These are phyloP conservation scores for Hawksworthiomyces lignivorus DNA, from an alignment of 2,329 filamentous ascomycete species.

Conservation along the genomic window DNA sequence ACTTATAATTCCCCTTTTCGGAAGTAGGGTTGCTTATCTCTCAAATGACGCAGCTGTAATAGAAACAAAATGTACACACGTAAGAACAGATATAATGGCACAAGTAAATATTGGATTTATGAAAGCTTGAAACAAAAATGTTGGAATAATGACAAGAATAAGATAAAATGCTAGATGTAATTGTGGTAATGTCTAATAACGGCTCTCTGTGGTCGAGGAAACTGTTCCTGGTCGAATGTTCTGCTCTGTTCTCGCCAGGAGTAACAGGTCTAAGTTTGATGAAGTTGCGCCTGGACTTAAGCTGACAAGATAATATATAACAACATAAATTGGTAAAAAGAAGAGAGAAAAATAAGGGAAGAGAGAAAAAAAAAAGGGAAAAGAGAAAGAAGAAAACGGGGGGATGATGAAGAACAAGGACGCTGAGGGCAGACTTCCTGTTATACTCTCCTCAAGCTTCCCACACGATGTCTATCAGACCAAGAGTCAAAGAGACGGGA, in stretches of 20 bases:
- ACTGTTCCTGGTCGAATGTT: slow-evolving; percentile 3
- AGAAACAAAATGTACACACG: slow-evolving; percentile 2
- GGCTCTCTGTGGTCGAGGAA: slow-evolving; percentile 1
- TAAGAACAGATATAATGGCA: background rate
- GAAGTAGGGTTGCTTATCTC: too few species aligned
- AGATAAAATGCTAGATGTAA: background rate
- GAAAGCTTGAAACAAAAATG: background rate
- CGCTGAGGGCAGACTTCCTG: slow-evolving; percentile 9
- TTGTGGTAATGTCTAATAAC: slow-evolving; percentile 2
- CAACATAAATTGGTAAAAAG: background rate
- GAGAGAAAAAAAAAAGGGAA: background rate
- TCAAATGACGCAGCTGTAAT: too few species aligned
- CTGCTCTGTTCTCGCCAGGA: slow-evolving; percentile 13
- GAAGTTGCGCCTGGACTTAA: background rate
- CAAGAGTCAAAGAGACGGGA: background rate
- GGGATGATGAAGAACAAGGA: background rate
- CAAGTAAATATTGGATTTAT: background rate
- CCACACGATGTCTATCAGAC: too few species aligned
- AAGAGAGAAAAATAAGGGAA: background rate
- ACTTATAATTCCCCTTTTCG: too few species aligned
- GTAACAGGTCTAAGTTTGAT: slow-evolving; percentile 4
- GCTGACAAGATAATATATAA: background rate
- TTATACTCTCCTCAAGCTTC: slow-evolving; percentile 12
- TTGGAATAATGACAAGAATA: background rate
- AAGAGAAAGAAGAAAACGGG: background rate